Base-by-base conservation (phyloP, 2,329 filamentous ascomycete species). In the Trichothecium roseum region DNA sequence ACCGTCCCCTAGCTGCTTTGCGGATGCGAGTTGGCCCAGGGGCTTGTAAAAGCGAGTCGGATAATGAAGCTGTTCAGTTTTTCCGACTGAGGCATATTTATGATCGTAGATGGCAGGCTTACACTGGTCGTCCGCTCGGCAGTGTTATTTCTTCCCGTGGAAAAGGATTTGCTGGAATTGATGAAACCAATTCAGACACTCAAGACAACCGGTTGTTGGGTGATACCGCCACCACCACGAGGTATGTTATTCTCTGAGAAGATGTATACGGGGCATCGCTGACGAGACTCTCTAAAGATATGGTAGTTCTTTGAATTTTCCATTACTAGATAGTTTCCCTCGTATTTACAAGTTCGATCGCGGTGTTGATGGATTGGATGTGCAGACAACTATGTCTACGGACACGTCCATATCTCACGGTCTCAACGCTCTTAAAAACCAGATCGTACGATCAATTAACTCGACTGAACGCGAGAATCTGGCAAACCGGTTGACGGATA, bases 301-400 rank as follows among this genome's bases (percentile, higher is more conserved):
- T 24, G 6, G 6, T 10, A 62, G 67, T 8, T 31, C 59, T 3
- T 65, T 89, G 7, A 62, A 71, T 2, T 91, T 87, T 50, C 87
- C 89, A 2, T 52, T 88, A 18, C 69, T 94, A 24, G 79, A 91
- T 51, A 94, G 86, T 54, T 95, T 84, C 52, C 91, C 91, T 1
- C 62, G 64, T 20, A 81, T 95, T 36, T 86, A 88, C 55, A 6
- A 24, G 20, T 53, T 67, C 14, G 59, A 66, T 35, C 53, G 54
- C 3, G 45, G 53, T 34, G 51, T 49, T 35, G 44, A 59, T 39
- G 45, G 46, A 17, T 47, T 67, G 39, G 49, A 52, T 40, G 53
- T 78, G 20, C 64, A 60, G 30, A 72, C 76, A 30, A 68, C 77
- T 2, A 61, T 96, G 32, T 81, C 81, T 3, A 86, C 84, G 1